Base-by-base conservation (phyloP, 2,329 filamentous ascomycete species). In the Aquanectria penicillioides region DNA sequence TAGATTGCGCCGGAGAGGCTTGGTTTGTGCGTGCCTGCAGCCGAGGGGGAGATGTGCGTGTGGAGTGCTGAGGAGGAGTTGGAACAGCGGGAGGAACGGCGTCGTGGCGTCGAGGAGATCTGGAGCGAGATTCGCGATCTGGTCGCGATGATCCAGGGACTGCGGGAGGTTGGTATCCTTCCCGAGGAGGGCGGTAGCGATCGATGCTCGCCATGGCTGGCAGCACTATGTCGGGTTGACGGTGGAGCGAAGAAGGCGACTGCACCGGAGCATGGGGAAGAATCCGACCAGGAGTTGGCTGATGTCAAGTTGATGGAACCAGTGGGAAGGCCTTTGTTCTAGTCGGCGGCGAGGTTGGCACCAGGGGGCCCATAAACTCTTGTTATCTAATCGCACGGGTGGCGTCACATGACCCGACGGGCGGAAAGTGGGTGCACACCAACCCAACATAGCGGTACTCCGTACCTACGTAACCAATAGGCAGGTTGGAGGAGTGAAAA, bases 81-180 rank as follows among this genome's bases (percentile, higher is more conserved):
- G 86, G 86, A 29, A 81, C 86, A 20, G 86, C 83, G 10, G 86
- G 86, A 41, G 86, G 86, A 15, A 89, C 80, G 8, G 59, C 29
- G 61, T 86, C 82, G 69, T 81, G 81, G 63, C 80, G 79, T 60
- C 78, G 77, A 11, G 78, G 70, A 23, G 83, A 69, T 60, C 67
- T 83, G 36, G 84, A 86, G 70, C 79, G 81, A 43, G 83, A 83
- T 25, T 76, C 71, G 59, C 77, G 79, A 37, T 81, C 79, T 55
- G 74, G 75, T 65, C 72, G 73, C 64, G 72, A 70, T 69, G 69
- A 76, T 69, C 60, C 74, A 61, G 62, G 78, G 65, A 83, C 67
- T 26, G 74, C 73, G 12, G 85, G 84, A 53, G 85, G 83, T 66
- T 86, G 83, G 64, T 87, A 86, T 63, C 79, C 80, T 73, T 87